phyloP scores from a whole-genome alignment of 441 rosid species.

The Populus hybrid region DNA sequence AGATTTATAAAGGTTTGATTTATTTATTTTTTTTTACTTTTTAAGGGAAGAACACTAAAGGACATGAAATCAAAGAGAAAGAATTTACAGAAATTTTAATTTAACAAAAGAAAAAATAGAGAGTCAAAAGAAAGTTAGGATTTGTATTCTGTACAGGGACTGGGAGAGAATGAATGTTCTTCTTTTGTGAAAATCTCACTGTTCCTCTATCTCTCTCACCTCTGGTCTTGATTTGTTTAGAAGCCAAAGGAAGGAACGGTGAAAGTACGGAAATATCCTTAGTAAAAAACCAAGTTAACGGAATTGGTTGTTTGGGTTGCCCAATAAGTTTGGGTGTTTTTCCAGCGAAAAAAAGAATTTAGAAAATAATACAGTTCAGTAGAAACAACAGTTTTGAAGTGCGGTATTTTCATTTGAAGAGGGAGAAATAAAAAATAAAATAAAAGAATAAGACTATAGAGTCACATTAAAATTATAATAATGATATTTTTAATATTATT shows the following conservation, averaged over 20 bases:
- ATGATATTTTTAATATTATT: too few relatives aligned
- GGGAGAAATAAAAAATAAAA: too few relatives aligned
- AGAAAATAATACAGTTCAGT: too few relatives aligned
- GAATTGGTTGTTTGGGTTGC: not conserved
- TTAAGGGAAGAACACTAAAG: not conserved
- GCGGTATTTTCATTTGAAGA: too few relatives aligned
- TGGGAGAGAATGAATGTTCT: not conserved
- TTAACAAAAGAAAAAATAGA: not conserved
- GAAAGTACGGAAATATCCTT: conserved; percentile 28
- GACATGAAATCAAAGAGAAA: not conserved
- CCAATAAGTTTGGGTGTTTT: not conserved
- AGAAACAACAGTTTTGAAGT: too few relatives aligned
- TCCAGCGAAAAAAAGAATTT: too few relatives aligned
- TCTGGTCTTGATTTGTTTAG: conserved; percentile 8
- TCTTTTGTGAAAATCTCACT: conserved; percentile 9
- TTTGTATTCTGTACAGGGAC: conserved; percentile 3
- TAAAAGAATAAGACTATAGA: too few relatives aligned
- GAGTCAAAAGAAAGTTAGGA: conserved; percentile 10
- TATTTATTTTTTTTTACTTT: conserved; percentile 3
- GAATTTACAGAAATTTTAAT: conserved; percentile 12
- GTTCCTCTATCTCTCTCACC: not conserved
- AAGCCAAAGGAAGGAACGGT: conserved; percentile 13
- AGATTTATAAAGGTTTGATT: not conserved
- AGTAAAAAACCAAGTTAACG: not conserved
- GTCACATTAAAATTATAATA: too few relatives aligned